These are phyloP conservation scores for Diutina scorzettiae DNA, from an alignment of 1,139 yeast species.

Conservation along the genomic window DNA sequence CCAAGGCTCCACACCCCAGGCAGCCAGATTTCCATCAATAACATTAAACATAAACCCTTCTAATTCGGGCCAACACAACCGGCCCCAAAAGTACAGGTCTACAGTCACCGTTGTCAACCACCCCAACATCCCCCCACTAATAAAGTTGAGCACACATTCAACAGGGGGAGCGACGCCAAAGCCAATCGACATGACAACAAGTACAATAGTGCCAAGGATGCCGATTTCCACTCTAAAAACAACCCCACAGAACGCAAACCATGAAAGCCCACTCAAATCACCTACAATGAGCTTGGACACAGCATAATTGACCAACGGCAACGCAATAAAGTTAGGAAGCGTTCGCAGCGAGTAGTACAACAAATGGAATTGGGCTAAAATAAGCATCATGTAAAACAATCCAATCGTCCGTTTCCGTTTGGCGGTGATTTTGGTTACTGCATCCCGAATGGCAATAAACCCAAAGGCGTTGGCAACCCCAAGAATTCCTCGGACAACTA, in stretches of 20 bases:
- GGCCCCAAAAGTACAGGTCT: conserved; percentile 74
- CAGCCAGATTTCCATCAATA: conserved; percentile 52
- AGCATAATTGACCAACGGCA: conserved; percentile 59
- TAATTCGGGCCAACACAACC: conserved; percentile 53
- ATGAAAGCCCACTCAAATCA: conserved; percentile 38
- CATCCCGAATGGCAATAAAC: conserved; percentile 17
- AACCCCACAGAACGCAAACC: conserved; percentile 53
- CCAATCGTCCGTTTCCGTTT: conserved; percentile 21
- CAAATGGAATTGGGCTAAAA: conserved; percentile 65
- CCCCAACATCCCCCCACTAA: conserved; percentile 49
- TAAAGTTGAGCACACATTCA: conserved; percentile 25
- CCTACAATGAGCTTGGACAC: conserved; percentile 41
- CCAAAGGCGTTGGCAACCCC: conserved; percentile 36
- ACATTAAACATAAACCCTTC: conserved; percentile 65
- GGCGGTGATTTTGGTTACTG: conserved; percentile 17
- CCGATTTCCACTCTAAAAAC: conserved; percentile 68
- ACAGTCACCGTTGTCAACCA: conserved; percentile 32
- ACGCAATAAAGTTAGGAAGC: conserved; percentile 74
- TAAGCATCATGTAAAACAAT: conserved; percentile 48
- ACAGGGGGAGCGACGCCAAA: conserved; percentile 34
- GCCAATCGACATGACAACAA: conserved; percentile 28
- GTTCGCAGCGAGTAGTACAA: conserved; percentile 70
- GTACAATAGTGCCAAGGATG: conserved; percentile 37
- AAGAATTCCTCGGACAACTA: conserved; percentile 37
- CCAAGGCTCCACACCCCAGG: conserved; percentile 83